Conservation (phyloP, 352 stramenopile genomes). For the Phytophthora multivora region DNA sequence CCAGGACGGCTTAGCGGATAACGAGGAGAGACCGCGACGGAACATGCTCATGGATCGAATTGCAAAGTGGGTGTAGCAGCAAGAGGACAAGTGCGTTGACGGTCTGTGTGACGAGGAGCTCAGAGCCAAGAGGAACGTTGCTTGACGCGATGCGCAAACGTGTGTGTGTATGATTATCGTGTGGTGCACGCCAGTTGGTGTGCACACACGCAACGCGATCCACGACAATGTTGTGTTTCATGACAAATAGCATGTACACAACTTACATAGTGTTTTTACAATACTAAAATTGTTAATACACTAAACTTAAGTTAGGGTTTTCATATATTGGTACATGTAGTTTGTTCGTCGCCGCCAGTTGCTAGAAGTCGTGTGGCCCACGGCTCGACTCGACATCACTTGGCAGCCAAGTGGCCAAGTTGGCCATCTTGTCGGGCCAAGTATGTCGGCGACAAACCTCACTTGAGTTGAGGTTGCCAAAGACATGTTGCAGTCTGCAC, state of each 20-base stretch:
- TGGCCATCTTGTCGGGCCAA: not conserved
- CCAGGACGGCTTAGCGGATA: constrained; percentile 49
- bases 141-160: constrained; percentile 15
- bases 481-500: too few species aligned
- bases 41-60: constrained; percentile 43
- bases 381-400: not conserved
- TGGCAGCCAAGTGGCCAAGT: too few species aligned
- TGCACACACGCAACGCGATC: not conserved
- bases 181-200: not conserved
- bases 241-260: too few species aligned
- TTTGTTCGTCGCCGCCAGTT: too few species aligned
- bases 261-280: too few species aligned
- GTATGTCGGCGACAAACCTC: too few species aligned
- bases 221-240: not conserved
- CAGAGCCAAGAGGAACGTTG: constrained; percentile 32
- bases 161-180: constrained; percentile 1
- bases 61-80: constrained; percentile 2
- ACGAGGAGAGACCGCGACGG: constrained; percentile 36
- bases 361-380: too few species aligned
- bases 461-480: too few species aligned
- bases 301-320: too few species aligned
- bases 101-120: not conserved
- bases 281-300: too few species aligned
- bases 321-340: too few species aligned
- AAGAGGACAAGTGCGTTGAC: not conserved